Conservation (phyloP, 83 land plant genomes). For the Thuja plicata region DNA sequence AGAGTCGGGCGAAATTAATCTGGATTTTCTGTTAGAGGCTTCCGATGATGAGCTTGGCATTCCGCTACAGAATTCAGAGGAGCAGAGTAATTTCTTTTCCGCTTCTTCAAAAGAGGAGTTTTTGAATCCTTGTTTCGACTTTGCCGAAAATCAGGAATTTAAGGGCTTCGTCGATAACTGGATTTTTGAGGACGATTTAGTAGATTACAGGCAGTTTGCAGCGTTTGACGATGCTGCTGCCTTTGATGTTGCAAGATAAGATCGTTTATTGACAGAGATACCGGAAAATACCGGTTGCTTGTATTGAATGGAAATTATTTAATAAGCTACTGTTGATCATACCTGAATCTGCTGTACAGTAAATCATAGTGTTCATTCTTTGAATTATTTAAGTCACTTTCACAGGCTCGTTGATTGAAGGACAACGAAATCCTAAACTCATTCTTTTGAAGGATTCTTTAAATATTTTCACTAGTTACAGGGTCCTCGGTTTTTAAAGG, state of each 20-base stretch:
- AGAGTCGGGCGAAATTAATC: neutral
- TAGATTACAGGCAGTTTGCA: neutral
- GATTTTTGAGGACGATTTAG: neutral
- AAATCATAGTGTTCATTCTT: too few species aligned
- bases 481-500: too few species aligned
- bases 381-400: too few species aligned
- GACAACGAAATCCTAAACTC: too few species aligned
- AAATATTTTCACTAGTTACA: too few species aligned
- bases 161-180: neutral
- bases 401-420: too few species aligned
- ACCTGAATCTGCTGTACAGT: neutral
- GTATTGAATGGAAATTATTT: neutral
- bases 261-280: neutral
- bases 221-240: neutral
- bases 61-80: neutral
- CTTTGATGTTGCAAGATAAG: neutral
- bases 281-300: neutral
- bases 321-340: neutral
- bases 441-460: too few species aligned
- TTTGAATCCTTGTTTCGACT: neutral
- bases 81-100: too few species aligned
- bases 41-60: conserved; percentile 10
- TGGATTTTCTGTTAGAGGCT: neutral
- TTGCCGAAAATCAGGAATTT: neutral
- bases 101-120: neutral